A percentile compares a stretch with the other conserved stretches of the same genome.
Conservation (phyloP, 2,329 filamentous ascomycete genomes). For the Monosporascus sp. region DNA sequence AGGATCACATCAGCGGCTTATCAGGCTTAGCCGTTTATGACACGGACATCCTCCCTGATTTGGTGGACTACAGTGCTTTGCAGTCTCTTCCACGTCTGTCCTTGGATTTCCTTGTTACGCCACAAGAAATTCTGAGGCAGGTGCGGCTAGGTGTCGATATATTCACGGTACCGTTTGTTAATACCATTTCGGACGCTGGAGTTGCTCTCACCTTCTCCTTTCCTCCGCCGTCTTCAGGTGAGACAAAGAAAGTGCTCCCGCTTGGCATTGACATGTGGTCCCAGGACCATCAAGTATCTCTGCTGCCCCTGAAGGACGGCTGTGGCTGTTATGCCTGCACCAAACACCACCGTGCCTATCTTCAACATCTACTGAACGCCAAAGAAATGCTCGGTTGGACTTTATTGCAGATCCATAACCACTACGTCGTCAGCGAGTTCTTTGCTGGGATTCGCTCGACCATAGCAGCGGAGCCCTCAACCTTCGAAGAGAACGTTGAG, state of each 20-base stretch:
- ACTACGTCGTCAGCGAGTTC: slow-evolving; percentile 65
- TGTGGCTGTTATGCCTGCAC: slow-evolving; percentile 83
- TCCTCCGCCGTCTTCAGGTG: slow-evolving; percentile 35
- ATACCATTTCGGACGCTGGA: slow-evolving; percentile 71
- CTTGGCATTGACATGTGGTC: slow-evolving; percentile 79
- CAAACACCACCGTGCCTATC: slow-evolving; percentile 77
- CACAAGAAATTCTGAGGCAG: slow-evolving; percentile 72
- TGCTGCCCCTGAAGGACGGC: slow-evolving; percentile 53
- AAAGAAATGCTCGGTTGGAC: slow-evolving; percentile 98
- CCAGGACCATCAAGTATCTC: slow-evolving; percentile 51
- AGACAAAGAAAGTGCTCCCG: slow-evolving; percentile 29
- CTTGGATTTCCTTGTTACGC: slow-evolving; percentile 55
- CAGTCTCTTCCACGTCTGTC: slow-evolving; percentile 65
- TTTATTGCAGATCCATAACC: slow-evolving; percentile 87
- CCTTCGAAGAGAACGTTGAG: slow-evolving; percentile 50
- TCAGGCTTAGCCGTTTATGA: slow-evolving; percentile 76
- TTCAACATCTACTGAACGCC: slow-evolving; percentile 80
- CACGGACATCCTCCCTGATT: slow-evolving; percentile 58
- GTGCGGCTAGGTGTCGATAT: slow-evolving; percentile 74
- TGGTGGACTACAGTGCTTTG: slow-evolving; percentile 53
- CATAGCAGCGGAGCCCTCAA: slow-evolving; percentile 52
- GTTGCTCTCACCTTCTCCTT: slow-evolving; percentile 79
- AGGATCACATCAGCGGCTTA: slow-evolving; percentile 54
- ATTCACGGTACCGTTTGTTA: slow-evolving; percentile 71
- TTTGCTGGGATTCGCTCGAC: slow-evolving; percentile 64